A percentile compares a stretch with the other conserved stretches of the same genome.
Conservation (phyloP, 108 stramenopile genomes). For the Conticribra guillardii region DNA sequence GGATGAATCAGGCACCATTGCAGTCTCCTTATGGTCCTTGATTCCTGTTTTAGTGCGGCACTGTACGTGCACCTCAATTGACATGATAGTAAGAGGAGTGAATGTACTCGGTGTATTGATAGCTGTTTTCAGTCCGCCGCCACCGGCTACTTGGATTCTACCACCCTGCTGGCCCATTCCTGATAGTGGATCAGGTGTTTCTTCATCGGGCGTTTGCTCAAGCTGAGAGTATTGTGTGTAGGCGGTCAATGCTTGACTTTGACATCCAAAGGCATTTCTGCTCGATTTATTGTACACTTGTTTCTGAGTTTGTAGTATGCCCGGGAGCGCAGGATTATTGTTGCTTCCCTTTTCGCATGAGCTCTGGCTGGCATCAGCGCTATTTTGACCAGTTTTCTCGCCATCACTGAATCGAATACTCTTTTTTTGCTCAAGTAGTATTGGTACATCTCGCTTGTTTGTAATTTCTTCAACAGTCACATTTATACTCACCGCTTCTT, state of each 20-base stretch:
- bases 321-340: too few species aligned
- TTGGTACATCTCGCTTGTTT: not conserved
- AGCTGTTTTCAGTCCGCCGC: slow-evolving; percentile 80
- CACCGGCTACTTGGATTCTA: slow-evolving; percentile 69
- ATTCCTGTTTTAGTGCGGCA: slow-evolving; percentile 68
- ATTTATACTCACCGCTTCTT: too few species aligned
- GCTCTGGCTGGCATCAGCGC: not conserved
- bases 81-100: slow-evolving; percentile 80
- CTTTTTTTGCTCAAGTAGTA: not conserved
- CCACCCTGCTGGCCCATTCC: slow-evolving; percentile 86
- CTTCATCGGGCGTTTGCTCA: slow-evolving; percentile 21
- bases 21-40: slow-evolving; percentile 72
- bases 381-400: slow-evolving; percentile 5
- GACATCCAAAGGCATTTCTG: not conserved
- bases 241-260: slow-evolving; percentile 15
- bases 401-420: not conserved
- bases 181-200: slow-evolving; percentile 56
- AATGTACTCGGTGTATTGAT: slow-evolving; percentile 52
- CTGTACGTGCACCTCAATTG: slow-evolving; percentile 88
- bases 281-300: too few species aligned
- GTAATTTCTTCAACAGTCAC: too few species aligned
- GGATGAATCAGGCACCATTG: slow-evolving; percentile 77
- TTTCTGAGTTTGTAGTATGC: too few species aligned
- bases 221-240: slow-evolving; percentile 44
- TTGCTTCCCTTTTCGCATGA: not conserved